phyloP scores from a whole-genome alignment of 75 land plant species.

The Isoetes taiwanensis region DNA sequence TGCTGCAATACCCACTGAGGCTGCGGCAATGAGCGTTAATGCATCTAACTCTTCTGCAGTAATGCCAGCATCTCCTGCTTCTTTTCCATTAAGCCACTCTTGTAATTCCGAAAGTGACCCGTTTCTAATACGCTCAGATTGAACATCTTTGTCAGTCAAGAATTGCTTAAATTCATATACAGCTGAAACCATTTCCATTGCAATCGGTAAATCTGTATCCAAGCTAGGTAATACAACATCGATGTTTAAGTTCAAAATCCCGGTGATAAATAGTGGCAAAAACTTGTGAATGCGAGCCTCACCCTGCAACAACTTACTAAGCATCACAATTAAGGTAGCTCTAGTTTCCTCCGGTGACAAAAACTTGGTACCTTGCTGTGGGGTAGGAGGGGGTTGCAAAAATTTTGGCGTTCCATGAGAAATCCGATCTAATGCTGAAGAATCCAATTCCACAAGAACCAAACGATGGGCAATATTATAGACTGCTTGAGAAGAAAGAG shows the following conservation, averaged over 20 bases:
- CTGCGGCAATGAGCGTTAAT: slow-evolving; percentile 9
- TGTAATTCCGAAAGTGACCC: too few relatives aligned
- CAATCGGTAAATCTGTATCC: not conserved
- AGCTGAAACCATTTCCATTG: not conserved
- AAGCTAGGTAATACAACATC: not conserved
- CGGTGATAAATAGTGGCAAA: slow-evolving; percentile 9
- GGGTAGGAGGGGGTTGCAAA: not conserved
- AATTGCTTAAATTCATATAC: not conserved
- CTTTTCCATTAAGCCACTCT: too few relatives aligned
- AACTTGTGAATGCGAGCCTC: not conserved
- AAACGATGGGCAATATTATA: slow-evolving; percentile 17
- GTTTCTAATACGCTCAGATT: too few relatives aligned
- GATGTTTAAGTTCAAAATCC: slow-evolving; percentile 3
- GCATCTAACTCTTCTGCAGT: slow-evolving; percentile 13
- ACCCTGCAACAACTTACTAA: slow-evolving; percentile 32
- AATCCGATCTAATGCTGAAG: slow-evolving; percentile 24
- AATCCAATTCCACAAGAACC: slow-evolving; percentile 18
- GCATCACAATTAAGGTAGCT: slow-evolving; percentile 22
- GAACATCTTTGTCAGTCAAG: not conserved
- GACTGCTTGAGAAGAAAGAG: slow-evolving; percentile 25
- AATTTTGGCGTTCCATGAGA: not conserved
- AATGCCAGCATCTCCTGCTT: not conserved
- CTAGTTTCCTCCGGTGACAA: slow-evolving; percentile 19
- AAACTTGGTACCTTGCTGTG: not conserved
- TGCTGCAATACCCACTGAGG: slow-evolving; percentile 21